Evolutionary conservation across 495 filamentous ascomycete species (phyloP), one percentile per base, ranked within the genome.

Genomic region (Hypoxylon fuscum): DNA sequence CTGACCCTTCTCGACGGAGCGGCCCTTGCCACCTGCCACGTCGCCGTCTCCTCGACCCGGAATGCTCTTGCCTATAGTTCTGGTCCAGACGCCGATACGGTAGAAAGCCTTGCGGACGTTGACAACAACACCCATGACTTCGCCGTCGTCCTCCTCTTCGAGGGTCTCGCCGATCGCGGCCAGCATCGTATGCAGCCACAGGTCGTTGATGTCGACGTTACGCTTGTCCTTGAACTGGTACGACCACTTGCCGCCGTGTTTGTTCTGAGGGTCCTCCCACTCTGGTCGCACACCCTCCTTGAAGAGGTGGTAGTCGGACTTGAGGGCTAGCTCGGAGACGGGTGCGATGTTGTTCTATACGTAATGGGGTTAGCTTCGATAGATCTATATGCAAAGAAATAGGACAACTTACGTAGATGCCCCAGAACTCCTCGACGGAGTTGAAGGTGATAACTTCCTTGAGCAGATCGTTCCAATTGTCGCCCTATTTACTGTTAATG

Each of bases 381-480:
- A 35, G 37, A n/a, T n/a, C 7, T 11, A 54, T 20, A 58, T 46
- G n/a, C 3, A 10, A 54, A 3, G 29, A 22, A 4, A 9, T 54
- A 27, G 18, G 35, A 50, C 37, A 14, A 82, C 95, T 72, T 87
- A 98, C 95, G 74, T 99, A 97, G 70, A 98, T 89, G 49, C 95
- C 95, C 95, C 95, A 99, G 81, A 99, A 99, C 75, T 99, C 96
- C 76, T 99, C 95, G 2, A 99, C 95, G 10, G 93, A 96, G 79
- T 94, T 91, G 69, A 99, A 97, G 34, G 91, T 96, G 64, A 99
- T 96, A 55, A 99, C 94, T 73, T 98, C 92, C 80, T 99, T 99
- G 32, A 99, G 79, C 42, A 97, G 79, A 71, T 99, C 95, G 53
- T 94, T 96, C 95, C 95, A 99, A 83, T 97, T 97, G 74, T 97